Conservation (phyloP, 2,329 filamentous ascomycete species). For the Xylaria hypoxylon region DNA sequence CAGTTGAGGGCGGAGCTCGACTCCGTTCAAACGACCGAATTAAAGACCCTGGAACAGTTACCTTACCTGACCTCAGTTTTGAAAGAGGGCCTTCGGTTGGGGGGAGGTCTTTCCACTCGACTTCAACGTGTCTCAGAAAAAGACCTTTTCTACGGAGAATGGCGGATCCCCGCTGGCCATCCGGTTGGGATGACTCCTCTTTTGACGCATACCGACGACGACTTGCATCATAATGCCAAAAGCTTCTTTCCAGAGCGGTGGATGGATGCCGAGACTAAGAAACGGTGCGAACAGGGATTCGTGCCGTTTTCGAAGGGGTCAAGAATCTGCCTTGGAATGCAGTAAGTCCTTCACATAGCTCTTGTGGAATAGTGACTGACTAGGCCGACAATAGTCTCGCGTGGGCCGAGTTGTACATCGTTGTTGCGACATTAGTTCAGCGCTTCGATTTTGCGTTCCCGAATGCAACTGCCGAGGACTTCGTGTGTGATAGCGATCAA, state of each 20-base stretch:
- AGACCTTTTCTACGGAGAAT: conserved; percentile 15
- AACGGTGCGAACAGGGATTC: neutral
- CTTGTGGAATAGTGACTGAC: neutral
- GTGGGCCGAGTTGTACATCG: conserved; percentile 25
- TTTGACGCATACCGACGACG: conserved; percentile 23
- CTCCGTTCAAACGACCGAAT: neutral
- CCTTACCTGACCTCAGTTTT: conserved; percentile 59
- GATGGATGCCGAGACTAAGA: conserved; percentile 5
- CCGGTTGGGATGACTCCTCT: conserved; percentile 27
- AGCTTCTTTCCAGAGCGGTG: conserved; percentile 26
- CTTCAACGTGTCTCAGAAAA: conserved; percentile 21
- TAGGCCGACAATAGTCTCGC: conserved; percentile 11
- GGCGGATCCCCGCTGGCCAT: conserved; percentile 18
- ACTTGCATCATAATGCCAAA: conserved; percentile 10
- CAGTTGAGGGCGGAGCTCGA: conserved; percentile 29
- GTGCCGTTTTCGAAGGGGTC: conserved; percentile 21
- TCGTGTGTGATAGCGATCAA: conserved; percentile 25
- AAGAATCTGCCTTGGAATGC: conserved; percentile 33
- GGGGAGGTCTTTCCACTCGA: conserved; percentile 13
- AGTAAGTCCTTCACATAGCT: conserved; percentile 16
- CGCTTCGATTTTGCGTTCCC: conserved; percentile 20
- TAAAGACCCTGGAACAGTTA: conserved; percentile 37
- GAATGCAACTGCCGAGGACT: conserved; percentile 3
- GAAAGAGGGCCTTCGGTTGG: conserved; percentile 40
- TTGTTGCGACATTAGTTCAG: conserved; percentile 13